Evolutionary conservation across 805 yeast genomes (phyloP).

Genomic region (Hanseniaspora valbyensis): DNA sequence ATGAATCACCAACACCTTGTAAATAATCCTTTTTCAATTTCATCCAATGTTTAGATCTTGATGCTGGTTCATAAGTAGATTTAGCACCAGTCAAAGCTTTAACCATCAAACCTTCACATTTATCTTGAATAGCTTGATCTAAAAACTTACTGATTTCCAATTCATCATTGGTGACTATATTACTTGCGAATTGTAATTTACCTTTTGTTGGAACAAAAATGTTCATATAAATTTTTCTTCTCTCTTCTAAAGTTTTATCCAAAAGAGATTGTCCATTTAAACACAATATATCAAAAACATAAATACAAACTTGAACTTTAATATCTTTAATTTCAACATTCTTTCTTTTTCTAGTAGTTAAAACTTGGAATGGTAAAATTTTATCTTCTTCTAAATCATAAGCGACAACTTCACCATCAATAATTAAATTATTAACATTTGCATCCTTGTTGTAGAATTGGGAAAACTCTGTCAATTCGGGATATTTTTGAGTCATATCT

Average conservation of each 20-base stretch:
- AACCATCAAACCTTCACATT: slow-evolving; percentile 95
- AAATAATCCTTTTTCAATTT: slow-evolving; percentile 90
- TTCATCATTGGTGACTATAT: slow-evolving; percentile 54
- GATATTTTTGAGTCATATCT: slow-evolving; percentile 92
- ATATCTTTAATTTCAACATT: slow-evolving; percentile 81
- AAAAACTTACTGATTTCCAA: slow-evolving; percentile 71
- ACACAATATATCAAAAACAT: slow-evolving; percentile 79
- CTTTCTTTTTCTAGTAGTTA: slow-evolving; percentile 88
- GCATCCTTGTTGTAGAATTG: slow-evolving; percentile 16
- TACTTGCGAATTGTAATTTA: slow-evolving; percentile 70
- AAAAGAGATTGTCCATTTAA: slow-evolving; percentile 64
- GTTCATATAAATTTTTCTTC: slow-evolving; percentile 51
- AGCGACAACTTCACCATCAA: slow-evolving; percentile 97
- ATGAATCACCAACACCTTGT: slow-evolving; percentile 90
- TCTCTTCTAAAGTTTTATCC: slow-evolving; percentile 52
- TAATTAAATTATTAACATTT: slow-evolving; percentile 47
- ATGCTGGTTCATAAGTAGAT: slow-evolving; percentile 84
- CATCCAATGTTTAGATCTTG: slow-evolving; percentile 89
- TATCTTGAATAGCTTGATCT: slow-evolving; percentile 77
- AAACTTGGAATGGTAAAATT: slow-evolving; percentile 84
- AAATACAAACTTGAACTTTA: slow-evolving; percentile 81
- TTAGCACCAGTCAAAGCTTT: slow-evolving; percentile 74
- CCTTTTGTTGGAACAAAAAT: slow-evolving; percentile 57
- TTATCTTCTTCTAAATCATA: slow-evolving; percentile 74
- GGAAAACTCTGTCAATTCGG: slow-evolving; percentile 44